Evolutionary conservation across 106 monocot genomes (phyloP).

Genomic region (Apostasia ramifera): DNA sequence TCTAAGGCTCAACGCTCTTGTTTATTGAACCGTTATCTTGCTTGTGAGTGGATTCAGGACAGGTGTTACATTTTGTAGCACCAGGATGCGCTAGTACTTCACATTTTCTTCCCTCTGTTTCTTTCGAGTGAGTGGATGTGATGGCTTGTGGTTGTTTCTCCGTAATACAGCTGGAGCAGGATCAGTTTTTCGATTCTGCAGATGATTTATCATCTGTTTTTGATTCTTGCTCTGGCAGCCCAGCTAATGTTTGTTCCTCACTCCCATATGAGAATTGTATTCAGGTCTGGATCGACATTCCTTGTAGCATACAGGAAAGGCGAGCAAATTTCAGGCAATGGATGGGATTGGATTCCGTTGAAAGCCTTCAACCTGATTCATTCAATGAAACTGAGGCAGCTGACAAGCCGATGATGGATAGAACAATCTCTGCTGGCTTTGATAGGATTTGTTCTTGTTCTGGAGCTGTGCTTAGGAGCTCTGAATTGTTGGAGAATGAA

Average conservation of each 20-base stretch:
- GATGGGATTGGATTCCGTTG: slow-evolving; percentile 40
- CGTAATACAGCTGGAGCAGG: slow-evolving; percentile 18
- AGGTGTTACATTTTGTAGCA: too few relatives aligned
- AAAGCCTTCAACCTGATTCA: neutral
- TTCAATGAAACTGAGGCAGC: neutral
- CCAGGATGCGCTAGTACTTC: neutral
- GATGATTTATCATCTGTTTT: slow-evolving; percentile 38
- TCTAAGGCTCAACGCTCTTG: too few relatives aligned
- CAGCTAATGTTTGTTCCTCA: neutral
- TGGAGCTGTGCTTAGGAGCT: slow-evolving; percentile 17
- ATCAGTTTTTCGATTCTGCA: slow-evolving; percentile 47
- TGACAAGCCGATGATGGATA: neutral
- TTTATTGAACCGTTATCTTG: too few relatives aligned
- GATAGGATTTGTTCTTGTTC: slow-evolving; percentile 14
- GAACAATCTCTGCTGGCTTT: neutral
- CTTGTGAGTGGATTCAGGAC: too few relatives aligned
- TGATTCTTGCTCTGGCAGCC: slow-evolving; percentile 15
- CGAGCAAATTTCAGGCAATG: slow-evolving; percentile 36
- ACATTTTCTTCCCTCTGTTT: neutral
- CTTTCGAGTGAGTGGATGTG: neutral
- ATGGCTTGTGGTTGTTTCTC: neutral
- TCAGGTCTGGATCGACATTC: slow-evolving; percentile 26
- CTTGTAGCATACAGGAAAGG: slow-evolving; percentile 36
- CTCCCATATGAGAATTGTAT: neutral
- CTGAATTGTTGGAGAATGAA: neutral